A percentile compares a stretch with the other conserved stretches of the same genome.
phyloP scores from a whole-genome alignment of 345 rosid species.

The Gossypium anomalum region DNA sequence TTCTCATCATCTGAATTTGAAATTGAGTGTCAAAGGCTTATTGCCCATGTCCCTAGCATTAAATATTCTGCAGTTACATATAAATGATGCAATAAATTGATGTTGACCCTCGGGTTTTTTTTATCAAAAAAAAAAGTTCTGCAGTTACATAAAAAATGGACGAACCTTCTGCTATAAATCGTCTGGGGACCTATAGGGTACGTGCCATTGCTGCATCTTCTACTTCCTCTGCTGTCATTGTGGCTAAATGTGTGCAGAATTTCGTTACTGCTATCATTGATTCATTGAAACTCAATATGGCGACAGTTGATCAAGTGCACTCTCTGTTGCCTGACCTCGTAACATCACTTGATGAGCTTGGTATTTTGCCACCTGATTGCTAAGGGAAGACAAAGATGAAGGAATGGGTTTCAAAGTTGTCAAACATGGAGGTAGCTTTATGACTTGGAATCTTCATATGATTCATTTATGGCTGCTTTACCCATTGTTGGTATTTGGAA shows the following conservation, averaged over 20 bases:
- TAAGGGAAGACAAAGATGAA: constrained; percentile 90
- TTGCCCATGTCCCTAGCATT: constrained; percentile 80
- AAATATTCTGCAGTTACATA: constrained; percentile 84
- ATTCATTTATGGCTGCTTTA: constrained; percentile 94
- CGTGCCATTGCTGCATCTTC: constrained; percentile 75
- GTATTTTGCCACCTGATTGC: constrained; percentile 73
- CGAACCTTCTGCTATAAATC: constrained; percentile 25
- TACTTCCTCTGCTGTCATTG: constrained; percentile 67
- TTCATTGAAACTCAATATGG: constrained; percentile 84
- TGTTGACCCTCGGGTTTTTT: too few relatives aligned
- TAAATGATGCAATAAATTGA: too few relatives aligned
- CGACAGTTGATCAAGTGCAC: constrained; percentile 88
- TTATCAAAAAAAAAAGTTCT: too few relatives aligned
- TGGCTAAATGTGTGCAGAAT: constrained; percentile 86
- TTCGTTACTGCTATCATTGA: constrained; percentile 78
- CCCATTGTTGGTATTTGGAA: constrained; percentile 66
- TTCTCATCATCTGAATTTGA: constrained; percentile 63
- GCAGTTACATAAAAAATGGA: constrained; percentile 77
- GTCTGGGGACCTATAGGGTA: constrained; percentile 74
- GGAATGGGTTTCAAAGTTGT: constrained; percentile 79
- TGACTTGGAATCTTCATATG: constrained; percentile 83
- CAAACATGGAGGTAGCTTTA: constrained; percentile 95
- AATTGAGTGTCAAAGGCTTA: constrained; percentile 78
- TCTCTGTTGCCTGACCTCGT: constrained; percentile 76
- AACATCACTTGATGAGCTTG: constrained; percentile 64